Base-by-base conservation (phyloP, 805 yeast species). In the Pachysolen tannophilus region DNA sequence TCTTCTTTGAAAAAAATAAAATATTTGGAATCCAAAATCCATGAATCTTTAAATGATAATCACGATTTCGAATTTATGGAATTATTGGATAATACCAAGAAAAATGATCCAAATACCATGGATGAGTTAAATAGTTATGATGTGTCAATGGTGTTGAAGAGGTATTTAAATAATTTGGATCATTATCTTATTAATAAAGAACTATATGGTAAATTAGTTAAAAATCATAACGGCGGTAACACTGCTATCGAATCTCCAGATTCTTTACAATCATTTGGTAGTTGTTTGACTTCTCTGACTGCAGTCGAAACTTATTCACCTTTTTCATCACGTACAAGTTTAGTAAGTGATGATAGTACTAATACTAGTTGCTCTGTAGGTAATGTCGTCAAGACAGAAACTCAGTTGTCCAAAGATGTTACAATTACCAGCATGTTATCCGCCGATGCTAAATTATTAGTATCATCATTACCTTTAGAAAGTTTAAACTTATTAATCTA, bases 91-190 rank as follows among this genome's bases (percentile, higher is more conserved):
- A 43, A 38, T 39, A 45, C 10, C 48, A 51, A 28, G 17, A 38
- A 44, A 13, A 34, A 33, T 6, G 47, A 43, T 30, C 40, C 39
- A 17, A 28, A 18, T 7, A 25, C 26, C 28, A 23, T 27, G 16
- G 49, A 45, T 18, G 28, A 31, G 6, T 44, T 49, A 2, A 50
- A 53, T 26, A 34, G 51, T n/a, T 58, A 56, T 42, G 64, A 60
- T 41, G 58, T 53, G 8, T 56, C 63, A 4, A 60, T 58, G 50
- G 40, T 60, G 15, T 43, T 60, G 41, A 60, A 60, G 40, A 48
- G 65, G 39, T 60, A 57, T 56, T 43, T 60, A 8, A 44, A 55
- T 2, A 49, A 50, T 37, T 38, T 58, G 13, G 47, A 58, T n/a
- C 46, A 58, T 11, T 14, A 43, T 3, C 39, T 43, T 5, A 50